Base-by-base conservation (phyloP, 768 basidiomycete species). In the Boletus tylopilopsis region DNA sequence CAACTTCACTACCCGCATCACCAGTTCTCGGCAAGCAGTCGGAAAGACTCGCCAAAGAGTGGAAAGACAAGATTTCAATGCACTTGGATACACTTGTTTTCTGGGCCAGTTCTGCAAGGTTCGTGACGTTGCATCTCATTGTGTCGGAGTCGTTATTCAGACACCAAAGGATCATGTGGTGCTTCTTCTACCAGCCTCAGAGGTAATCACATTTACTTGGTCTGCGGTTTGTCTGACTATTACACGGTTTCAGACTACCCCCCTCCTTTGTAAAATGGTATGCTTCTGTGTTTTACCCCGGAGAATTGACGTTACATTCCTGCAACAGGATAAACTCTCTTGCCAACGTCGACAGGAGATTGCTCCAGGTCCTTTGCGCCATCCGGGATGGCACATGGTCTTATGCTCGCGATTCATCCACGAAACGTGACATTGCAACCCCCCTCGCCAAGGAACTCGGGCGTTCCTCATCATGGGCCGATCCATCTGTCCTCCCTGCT, bases 41-140 rank as follows among this genome's bases (percentile, higher is more conserved):
- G 38, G 65, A 69, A 50, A 62, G 63, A 3, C 25, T 51, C 4
- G 51, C 56, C 45, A 64, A 64, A 54, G 58, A 62, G 38, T 67
- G 63, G 51, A 63, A 70, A 30, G 64, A 57, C 49, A 57, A 47
- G 22, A 47, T 77, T 52, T 71, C 77, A 1, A 76, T 73, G 0
- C 74, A 73, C 38, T 61, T 89, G 19, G 89, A 90, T 60, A 81
- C 83, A 0, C 58, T 89, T 11, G 68, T 87, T 12, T 90, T 91
- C 58, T 90, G 87, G 87, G 79, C 77, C 13, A 81, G 81, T 57
- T 87, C 85, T 51, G 84, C 87, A 27, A 81, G 88, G 88, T 88
- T 51, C 25, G 73, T 65, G 32, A 37, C 12, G 3, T 18, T 44
- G 11, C 47, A 38, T 35, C 29, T 7, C 12, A 13, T 22, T 11